phyloP scores from a whole-genome alignment of 345 rosid genomes.

The Citrus maxima region DNA sequence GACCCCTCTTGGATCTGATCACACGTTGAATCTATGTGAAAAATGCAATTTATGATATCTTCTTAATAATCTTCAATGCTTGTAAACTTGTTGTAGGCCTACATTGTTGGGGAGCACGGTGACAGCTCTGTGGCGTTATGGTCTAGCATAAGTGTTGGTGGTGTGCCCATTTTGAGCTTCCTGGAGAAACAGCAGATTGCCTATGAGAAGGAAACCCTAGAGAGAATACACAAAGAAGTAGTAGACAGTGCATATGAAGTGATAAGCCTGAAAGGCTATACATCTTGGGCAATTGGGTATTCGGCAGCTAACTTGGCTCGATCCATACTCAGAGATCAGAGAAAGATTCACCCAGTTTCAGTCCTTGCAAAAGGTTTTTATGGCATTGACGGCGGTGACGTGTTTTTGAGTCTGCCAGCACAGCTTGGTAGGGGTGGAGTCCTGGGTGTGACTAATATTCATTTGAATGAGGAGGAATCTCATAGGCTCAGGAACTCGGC shows the following conservation, averaged over 20 bases:
- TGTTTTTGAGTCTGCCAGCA: conserved; percentile 87
- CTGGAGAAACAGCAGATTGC: conserved; percentile 64
- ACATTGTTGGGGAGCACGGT: conserved; percentile 88
- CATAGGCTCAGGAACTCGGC: conserved; percentile 65
- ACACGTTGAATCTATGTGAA: too few relatives aligned
- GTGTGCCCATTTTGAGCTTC: conserved; percentile 82
- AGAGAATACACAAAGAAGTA: conserved; percentile 68
- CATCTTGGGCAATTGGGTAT: conserved; percentile 99
- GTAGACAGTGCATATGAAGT: conserved; percentile 78
- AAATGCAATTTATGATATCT: too few relatives aligned
- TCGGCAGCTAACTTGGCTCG: conserved; percentile 82
- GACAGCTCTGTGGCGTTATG: conserved; percentile 95
- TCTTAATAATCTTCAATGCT: neutral
- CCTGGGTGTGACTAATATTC: conserved; percentile 72
- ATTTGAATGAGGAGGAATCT: conserved; percentile 66
- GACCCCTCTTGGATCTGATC: too few relatives aligned
- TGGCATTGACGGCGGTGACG: conserved; percentile 65
- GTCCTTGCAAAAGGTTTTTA: conserved; percentile 86
- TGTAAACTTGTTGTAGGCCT: conserved; percentile 44
- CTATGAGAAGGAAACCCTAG: conserved; percentile 74
- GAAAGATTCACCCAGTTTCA: conserved; percentile 83
- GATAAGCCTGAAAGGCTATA: conserved; percentile 82
- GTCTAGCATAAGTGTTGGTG: conserved; percentile 94
- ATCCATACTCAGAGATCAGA: conserved; percentile 74
- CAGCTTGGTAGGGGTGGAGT: conserved; percentile 74